A percentile compares a stretch with the other conserved stretches of the same genome.
phyloP scores from a whole-genome alignment of 441 rosid genomes.

The Populus trichocarpa region DNA sequence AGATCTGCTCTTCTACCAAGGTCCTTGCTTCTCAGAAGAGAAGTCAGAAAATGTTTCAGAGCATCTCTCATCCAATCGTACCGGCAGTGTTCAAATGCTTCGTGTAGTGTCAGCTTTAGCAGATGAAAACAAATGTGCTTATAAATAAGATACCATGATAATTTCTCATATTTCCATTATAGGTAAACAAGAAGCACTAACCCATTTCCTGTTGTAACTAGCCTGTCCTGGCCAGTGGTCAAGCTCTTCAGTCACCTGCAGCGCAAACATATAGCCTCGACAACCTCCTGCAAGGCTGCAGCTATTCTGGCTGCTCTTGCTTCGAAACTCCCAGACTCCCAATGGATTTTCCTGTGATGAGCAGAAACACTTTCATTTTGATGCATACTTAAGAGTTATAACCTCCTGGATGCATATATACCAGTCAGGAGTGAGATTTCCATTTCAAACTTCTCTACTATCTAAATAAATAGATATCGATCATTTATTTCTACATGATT shows the following conservation, averaged over 20 bases:
- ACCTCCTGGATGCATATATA: background rate
- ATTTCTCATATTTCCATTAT: background rate
- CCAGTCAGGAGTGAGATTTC: background rate
- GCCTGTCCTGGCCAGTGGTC: constrained; percentile 71
- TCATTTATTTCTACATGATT: background rate
- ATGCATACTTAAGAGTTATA: background rate
- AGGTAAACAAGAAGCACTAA: constrained; percentile 19
- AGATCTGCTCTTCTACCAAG: constrained; percentile 23
- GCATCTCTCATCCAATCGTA: constrained; percentile 86
- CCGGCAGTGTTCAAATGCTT: constrained; percentile 63
- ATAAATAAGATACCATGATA: background rate
- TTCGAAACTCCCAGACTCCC: constrained; percentile 85
- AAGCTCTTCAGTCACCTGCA: constrained; percentile 78
- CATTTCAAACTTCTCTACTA: background rate
- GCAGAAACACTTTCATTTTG: background rate
- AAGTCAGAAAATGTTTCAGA: constrained; percentile 45
- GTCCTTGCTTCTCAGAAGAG: constrained; percentile 24
- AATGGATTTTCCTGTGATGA: constrained; percentile 51
- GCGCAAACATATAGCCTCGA: constrained; percentile 79
- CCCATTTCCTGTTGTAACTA: constrained; percentile 66
- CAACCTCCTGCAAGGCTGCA: constrained; percentile 57
- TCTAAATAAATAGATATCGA: background rate
- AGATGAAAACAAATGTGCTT: constrained; percentile 1
- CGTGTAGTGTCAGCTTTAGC: constrained; percentile 50
- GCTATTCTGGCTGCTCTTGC: constrained; percentile 62